Evolutionary conservation across 495 filamentous ascomycete genomes (phyloP).

Genomic region (Lasiosphaeriaceae sp.): DNA sequence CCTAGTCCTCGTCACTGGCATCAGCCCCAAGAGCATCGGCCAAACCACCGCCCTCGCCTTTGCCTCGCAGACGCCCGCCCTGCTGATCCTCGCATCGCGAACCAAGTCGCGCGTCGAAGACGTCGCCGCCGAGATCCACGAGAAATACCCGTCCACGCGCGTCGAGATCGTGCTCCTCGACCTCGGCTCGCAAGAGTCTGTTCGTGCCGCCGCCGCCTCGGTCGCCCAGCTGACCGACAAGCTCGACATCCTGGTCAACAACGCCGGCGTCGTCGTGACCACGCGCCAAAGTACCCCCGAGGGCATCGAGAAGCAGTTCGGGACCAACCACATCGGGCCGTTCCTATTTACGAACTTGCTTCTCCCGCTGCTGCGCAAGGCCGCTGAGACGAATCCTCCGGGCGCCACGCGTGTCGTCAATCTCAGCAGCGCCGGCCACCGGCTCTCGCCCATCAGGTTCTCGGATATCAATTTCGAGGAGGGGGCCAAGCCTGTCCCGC

Average conservation of each 20-base stretch:
- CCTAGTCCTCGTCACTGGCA: conserved; percentile 45
- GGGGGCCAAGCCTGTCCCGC: conserved; percentile 28
- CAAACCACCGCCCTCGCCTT: conserved; percentile 49
- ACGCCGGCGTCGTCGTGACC: conserved; percentile 43
- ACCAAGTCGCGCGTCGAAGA: conserved; percentile 47
- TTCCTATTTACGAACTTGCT: conserved; percentile 57
- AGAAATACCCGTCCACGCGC: conserved; percentile 29
- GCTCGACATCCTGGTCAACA: conserved; percentile 56
- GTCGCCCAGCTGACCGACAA: conserved; percentile 35
- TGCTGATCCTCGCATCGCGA: conserved; percentile 53
- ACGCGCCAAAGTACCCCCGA: conserved; percentile 33
- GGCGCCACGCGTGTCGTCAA: conserved; percentile 42
- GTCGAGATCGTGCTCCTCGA: conserved; percentile 42
- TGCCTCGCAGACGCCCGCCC: conserved; percentile 47
- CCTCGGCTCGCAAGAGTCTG: conserved; percentile 41
- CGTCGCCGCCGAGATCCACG: conserved; percentile 38
- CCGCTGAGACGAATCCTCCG: conserved; percentile 26
- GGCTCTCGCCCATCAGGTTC: conserved; percentile 50
- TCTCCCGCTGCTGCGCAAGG: conserved; percentile 41
- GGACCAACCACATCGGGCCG: conserved; percentile 57
- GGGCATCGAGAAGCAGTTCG: conserved; percentile 55
- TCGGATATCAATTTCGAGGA: conserved; percentile 54
- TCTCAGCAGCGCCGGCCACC: conserved; percentile 47
- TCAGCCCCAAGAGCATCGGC: conserved; percentile 51
- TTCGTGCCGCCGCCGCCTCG: conserved; percentile 40